Base-by-base conservation (phyloP, 139 green algal species). In the Chlorella vulgaris region DNA sequence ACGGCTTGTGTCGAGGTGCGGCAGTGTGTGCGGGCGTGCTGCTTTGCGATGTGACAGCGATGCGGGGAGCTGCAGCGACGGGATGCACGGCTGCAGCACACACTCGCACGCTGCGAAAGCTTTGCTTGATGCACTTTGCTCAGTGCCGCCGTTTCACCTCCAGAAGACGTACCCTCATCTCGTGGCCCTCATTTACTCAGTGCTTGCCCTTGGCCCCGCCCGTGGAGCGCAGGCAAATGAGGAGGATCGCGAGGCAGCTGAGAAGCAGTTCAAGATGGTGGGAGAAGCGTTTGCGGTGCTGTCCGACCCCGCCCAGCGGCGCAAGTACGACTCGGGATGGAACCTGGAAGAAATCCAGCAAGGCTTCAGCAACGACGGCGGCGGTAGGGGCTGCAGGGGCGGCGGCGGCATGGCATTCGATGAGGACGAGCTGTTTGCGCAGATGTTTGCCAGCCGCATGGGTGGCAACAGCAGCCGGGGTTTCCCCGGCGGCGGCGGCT, bases 251-350 rank as follows among this genome's bases (percentile, higher is more conserved):
- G 75, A 85, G 0, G 80, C 79, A 39, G 83, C 83, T 21, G 84
- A 89, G 75, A 71, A 76, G 51, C 78, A 91, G 74, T 91, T 91
- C 87, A 91, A 91, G 79, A 67, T 86, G 68, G 81, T 91, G 26
- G 81, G 76, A 8, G 83, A 81, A 40, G 85, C 85, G n/a, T 86
- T 87, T 58, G 61, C 38, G 15, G 85, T 89, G 29, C 82, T 95
- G 65, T 91, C 70, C 10, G 87, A 95, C 65, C 35, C 82, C 0
- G 36, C 90, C 18, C 86, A 92, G 77, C 80, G 91, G 4, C 84
- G 78, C 3, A 60, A 81, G 8, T 95, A 95, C 78, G 91, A 95
- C 50, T 53, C 74, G 21, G 84, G 84, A n/a, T 86, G 80, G 84
- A 80, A 58, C 24, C 68, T 79, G 31, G 84, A 88, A 63, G 84